Base-by-base conservation (phyloP, 2,329 filamentous ascomycete genomes). In the Parascedosporium putredinis region DNA sequence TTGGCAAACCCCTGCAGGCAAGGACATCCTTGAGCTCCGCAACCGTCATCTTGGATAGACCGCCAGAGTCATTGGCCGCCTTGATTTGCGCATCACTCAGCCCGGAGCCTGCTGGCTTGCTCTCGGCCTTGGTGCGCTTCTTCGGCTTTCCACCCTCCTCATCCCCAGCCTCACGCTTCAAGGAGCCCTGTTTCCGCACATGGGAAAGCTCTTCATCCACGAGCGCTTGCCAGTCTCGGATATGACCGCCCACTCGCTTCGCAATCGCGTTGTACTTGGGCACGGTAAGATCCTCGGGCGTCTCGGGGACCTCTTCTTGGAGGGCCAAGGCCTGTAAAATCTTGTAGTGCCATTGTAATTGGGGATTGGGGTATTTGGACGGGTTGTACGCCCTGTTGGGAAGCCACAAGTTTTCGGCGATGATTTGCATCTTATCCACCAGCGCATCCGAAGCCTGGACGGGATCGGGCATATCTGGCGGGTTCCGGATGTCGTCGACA, bases 281-380 rank as follows among this genome's bases (percentile, higher is more conserved):
- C 12, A 87, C 63, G 0, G 93, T 97, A 55, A 85, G 83, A 61
- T 98, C 93, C 12, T 79, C 73, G 2, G 67, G 67, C 46, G 83
- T 77, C 18, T 86, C 83, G 0, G 90, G 90, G 1, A 95, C 69
- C 56, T 96, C 90, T 62, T 98, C 93, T 31, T 95, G 90, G 1
- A 98, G 73, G 0, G 93, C 93, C 51, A 96, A 75, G 5, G 87
- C 85, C 66, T 98, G 93, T 1, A 98, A 71, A 43, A 98, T 95
- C 54, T 81, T 84, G 71, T 97, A 98, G 68, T 97, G 93, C 90
- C 91, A 98, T 67, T 98, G 93, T 22, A 98, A 73, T 7, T 86
- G 78, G 8, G 90, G 89, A 54, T 98, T 98, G 0, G 93, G 88
- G 59, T 96, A 97, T 60, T 85, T 93, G 1, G 73, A 71, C 1